A percentile compares a stretch with the other conserved stretches of the same genome.
phyloP scores from a whole-genome alignment of 2,329 filamentous ascomycete species.

The Penicillium sp. region DNA sequence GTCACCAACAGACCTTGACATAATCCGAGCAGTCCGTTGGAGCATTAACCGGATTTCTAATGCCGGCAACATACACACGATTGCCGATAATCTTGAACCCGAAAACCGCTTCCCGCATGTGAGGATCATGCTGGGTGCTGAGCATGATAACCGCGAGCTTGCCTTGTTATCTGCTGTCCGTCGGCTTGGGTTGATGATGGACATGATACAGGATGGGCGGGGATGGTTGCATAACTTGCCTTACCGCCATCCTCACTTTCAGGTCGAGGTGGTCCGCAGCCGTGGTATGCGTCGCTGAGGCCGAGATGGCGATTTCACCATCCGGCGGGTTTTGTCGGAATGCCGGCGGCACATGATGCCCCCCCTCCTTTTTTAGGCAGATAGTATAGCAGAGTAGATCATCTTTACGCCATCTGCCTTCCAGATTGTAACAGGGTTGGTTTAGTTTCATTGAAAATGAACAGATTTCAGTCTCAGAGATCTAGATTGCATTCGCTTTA shows the following conservation, averaged over 20 bases:
- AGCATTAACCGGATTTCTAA: neutral
- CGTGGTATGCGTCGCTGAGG: neutral
- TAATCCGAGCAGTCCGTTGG: neutral
- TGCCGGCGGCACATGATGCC: too few species aligned
- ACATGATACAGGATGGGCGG: slow-evolving; percentile 8
- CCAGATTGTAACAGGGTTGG: too few species aligned
- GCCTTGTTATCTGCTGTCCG: neutral
- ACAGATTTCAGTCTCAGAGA: too few species aligned
- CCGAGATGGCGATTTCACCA: too few species aligned
- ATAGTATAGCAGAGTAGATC: too few species aligned
- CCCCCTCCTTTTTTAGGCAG: too few species aligned
- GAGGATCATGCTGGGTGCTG: neutral
- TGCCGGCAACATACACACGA: neutral
- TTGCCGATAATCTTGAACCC: neutral
- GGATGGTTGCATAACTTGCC: slow-evolving; percentile 11
- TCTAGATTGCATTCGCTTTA: too few species aligned
- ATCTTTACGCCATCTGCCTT: too few species aligned
- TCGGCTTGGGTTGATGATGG: slow-evolving; percentile 1
- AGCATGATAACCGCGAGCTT: neutral
- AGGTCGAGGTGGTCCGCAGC: neutral
- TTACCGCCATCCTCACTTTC: slow-evolving; percentile 4
- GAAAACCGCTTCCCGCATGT: neutral
- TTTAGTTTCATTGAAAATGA: too few species aligned
- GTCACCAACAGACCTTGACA: neutral
- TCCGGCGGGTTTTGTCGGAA: too few species aligned